These are phyloP conservation scores for Phalaenopsis aphrodite DNA, from an alignment of 106 monocot species.

Conservation along the genomic window DNA sequence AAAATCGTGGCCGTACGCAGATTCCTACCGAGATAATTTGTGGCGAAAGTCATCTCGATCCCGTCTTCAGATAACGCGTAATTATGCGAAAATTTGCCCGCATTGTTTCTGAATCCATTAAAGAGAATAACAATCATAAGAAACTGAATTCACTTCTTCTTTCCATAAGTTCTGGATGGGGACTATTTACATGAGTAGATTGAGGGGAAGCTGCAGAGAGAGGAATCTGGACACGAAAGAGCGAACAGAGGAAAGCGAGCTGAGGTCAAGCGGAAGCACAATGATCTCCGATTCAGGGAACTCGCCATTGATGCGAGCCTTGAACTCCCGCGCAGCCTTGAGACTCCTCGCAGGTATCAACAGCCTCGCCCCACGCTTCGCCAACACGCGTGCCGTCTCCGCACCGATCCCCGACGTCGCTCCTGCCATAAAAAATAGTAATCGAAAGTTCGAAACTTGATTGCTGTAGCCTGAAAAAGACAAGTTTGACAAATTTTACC, in stretches of 20 bases:
- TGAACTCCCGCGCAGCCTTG: slow-evolving; percentile 57
- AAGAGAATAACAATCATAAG: background rate
- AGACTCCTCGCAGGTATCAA: slow-evolving; percentile 69
- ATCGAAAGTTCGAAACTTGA: background rate
- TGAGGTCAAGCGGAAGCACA: slow-evolving; percentile 88
- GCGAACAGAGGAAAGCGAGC: slow-evolving; percentile 78
- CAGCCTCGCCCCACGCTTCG: slow-evolving; percentile 70
- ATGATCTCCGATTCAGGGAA: slow-evolving; percentile 59
- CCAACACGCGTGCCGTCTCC: slow-evolving; percentile 86
- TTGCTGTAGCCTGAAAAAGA: background rate
- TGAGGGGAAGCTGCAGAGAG: slow-evolving; percentile 67
- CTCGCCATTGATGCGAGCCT: slow-evolving; percentile 36
- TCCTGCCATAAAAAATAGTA: slow-evolving; percentile 16
- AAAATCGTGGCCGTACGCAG: background rate
- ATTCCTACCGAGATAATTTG: slow-evolving; percentile 69
- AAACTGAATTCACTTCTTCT: background rate
- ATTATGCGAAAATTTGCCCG: slow-evolving; percentile 72
- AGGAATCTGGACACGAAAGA: slow-evolving; percentile 64
- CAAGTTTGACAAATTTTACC: slow-evolving; percentile 11
- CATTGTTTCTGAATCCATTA: slow-evolving; percentile 64
- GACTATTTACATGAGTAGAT: slow-evolving; percentile 69
- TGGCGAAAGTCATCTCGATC: slow-evolving; percentile 92
- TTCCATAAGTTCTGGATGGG: background rate
- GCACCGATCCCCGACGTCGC: slow-evolving; percentile 88
- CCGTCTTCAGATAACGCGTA: slow-evolving; percentile 74